These are phyloP conservation scores for Globisporangium apiculatum DNA, from an alignment of 352 stramenopile genomes.

Conservation along the genomic window DNA sequence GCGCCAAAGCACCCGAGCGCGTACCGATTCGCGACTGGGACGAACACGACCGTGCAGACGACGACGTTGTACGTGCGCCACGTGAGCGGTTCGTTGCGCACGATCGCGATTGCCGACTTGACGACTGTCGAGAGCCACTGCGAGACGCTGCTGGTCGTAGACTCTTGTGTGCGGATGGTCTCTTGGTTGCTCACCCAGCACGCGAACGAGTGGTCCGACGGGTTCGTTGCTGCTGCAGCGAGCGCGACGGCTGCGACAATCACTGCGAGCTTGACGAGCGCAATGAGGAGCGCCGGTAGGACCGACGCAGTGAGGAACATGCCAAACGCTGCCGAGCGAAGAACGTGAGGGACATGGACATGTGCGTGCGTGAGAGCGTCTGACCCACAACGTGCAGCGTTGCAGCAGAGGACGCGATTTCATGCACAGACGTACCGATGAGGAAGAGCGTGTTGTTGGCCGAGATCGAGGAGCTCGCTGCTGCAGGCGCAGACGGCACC, in stretches of 20 bases:
- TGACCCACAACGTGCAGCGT: background rate
- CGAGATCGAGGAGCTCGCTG: constrained; percentile 18
- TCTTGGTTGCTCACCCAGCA: constrained; percentile 58
- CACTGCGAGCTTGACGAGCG: constrained; percentile 30
- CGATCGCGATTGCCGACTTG: constrained; percentile 57
- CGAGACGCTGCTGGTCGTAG: constrained; percentile 23
- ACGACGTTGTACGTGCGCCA: constrained; percentile 61
- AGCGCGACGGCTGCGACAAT: constrained; percentile 22
- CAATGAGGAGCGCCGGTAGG: constrained; percentile 43
- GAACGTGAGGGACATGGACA: background rate
- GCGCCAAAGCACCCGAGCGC: constrained; percentile 57
- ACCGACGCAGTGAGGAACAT: constrained; percentile 68
- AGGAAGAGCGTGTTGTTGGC: constrained; percentile 66
- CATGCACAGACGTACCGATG: constrained; percentile 32
- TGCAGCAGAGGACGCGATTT: background rate
- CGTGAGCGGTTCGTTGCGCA: constrained; percentile 50
- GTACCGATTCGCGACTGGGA: constrained; percentile 51
- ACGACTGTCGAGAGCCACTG: constrained; percentile 69
- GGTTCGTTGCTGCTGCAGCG: constrained; percentile 42
- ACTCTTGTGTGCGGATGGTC: constrained; percentile 33
- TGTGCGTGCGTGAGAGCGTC: background rate
- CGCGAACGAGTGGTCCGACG: constrained; percentile 65
- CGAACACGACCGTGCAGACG: constrained; percentile 57
- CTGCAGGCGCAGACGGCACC: constrained; percentile 8
- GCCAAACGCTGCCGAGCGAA: constrained; percentile 30